These are phyloP conservation scores for Daldinia loculata DNA, from an alignment of 495 filamentous ascomycete species.

Conservation along the genomic window DNA sequence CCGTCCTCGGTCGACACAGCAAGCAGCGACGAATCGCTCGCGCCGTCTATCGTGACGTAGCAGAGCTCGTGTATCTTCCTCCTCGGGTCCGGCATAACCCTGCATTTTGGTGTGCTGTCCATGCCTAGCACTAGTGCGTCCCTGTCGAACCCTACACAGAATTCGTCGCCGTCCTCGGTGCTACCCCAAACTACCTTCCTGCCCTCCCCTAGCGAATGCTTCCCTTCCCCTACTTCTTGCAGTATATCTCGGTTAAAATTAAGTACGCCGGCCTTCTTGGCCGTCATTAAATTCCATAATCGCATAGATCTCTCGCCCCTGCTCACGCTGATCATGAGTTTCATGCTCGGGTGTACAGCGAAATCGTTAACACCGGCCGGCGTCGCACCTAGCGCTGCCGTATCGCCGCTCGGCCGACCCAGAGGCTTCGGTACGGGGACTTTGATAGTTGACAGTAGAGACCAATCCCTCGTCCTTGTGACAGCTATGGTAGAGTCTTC, in stretches of 20 bases:
- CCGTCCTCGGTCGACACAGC: slow-evolving; percentile 94
- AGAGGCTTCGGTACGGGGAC: slow-evolving; percentile 83
- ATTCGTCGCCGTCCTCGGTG: slow-evolving; percentile 74
- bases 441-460: slow-evolving; percentile 86
- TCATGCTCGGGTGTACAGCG: slow-evolving; percentile 94
- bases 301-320: slow-evolving; percentile 90
- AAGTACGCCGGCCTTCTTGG: slow-evolving; percentile 90
- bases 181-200: slow-evolving; percentile 81
- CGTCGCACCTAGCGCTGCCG: slow-evolving; percentile 80
- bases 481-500: slow-evolving; percentile 92
- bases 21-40: slow-evolving; percentile 62
- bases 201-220: slow-evolving; percentile 82
- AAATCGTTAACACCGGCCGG: slow-evolving; percentile 94
- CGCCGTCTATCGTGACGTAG: slow-evolving; percentile 66
- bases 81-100: slow-evolving; percentile 68
- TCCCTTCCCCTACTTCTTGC: slow-evolving; percentile 75
- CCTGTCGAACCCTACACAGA: slow-evolving; percentile 87
- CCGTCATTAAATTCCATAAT: slow-evolving; percentile 96
- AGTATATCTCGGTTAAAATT: slow-evolving; percentile 78
- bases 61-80: slow-evolving; percentile 85
- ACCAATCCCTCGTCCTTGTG: slow-evolving; percentile 87
- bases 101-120: slow-evolving; percentile 81
- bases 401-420: slow-evolving; percentile 89
- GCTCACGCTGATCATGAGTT: slow-evolving; percentile 91
- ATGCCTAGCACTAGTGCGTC: slow-evolving; percentile 86